Evolutionary conservation across 192 early-diverging fungal genomes (phyloP).

Genomic region (Cetraspora pellucida): DNA sequence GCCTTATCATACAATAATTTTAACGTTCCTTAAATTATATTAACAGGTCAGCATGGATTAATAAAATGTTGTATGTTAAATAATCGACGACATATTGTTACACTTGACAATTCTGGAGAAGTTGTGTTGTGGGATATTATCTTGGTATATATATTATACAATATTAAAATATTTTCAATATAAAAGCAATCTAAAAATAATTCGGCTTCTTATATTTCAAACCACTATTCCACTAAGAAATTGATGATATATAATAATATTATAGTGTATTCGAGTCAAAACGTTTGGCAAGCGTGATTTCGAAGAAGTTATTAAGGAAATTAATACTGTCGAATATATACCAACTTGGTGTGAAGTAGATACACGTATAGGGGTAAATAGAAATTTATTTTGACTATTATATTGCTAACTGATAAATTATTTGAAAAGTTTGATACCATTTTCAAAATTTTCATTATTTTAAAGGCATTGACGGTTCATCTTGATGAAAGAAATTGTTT

Average conservation of each 20-base stretch:
- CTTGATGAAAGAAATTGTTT: conserved; percentile 78
- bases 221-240: too few species aligned
- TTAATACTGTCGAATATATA: conserved; percentile 74
- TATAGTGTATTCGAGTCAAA: conserved; percentile 59
- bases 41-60: conserved; percentile 61
- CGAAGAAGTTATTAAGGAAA: conserved; percentile 57
- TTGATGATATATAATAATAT: not conserved
- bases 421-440: not conserved
- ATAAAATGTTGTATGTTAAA: conserved; percentile 74
- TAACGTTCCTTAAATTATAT: not conserved
- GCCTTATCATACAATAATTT: conserved; percentile 38
- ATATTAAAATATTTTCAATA: not conserved
- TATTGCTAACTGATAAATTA: not conserved
- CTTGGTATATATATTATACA: conserved; percentile 50
- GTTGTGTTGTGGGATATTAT: conserved; percentile 94
- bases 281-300: conserved; percentile 56
- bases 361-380: conserved; percentile 80
- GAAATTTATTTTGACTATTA: too few species aligned
- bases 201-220: too few species aligned
- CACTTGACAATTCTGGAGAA: conserved; percentile 76
- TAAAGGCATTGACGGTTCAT: conserved; percentile 81
- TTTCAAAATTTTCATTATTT: not conserved
- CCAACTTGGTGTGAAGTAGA: conserved; percentile 93
- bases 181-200: too few species aligned
- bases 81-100: conserved; percentile 83